phyloP scores from a whole-genome alignment of 768 basidiomycete genomes.

The Lactifluus echinatus region DNA sequence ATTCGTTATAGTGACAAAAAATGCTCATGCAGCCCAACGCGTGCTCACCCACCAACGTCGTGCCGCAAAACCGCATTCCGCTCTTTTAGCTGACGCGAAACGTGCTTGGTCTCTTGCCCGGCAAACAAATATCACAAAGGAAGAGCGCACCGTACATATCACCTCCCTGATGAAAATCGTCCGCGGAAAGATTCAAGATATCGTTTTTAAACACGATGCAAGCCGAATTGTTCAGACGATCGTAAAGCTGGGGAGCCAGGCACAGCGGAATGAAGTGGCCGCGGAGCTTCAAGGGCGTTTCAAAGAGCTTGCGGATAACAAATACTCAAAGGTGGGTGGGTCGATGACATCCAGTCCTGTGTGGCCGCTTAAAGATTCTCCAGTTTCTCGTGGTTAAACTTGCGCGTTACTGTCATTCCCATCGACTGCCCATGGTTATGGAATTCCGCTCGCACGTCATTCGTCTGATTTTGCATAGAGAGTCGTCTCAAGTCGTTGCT shows the following conservation, averaged over 20 bases:
- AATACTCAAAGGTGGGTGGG: conserved; percentile 76
- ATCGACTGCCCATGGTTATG: conserved; percentile 64
- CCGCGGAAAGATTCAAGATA: conserved; percentile 74
- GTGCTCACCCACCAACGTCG: conserved; percentile 57
- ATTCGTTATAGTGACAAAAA: conserved; percentile 41
- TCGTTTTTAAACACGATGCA: conserved; percentile 88
- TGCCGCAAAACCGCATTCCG: conserved; percentile 70
- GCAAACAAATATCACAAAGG: conserved; percentile 57
- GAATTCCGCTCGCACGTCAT: conserved; percentile 75
- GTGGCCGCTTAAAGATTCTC: not conserved
- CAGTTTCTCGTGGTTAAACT: conserved; percentile 80
- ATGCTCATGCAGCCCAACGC: conserved; percentile 67
- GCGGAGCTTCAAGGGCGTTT: conserved; percentile 76
- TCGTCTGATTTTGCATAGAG: conserved; percentile 72
- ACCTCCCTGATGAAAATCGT: conserved; percentile 66
- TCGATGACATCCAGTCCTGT: not conserved
- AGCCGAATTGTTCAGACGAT: conserved; percentile 77
- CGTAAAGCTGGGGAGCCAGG: conserved; percentile 71
- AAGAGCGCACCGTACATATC: conserved; percentile 70
- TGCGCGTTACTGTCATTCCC: conserved; percentile 62
- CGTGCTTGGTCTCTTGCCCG: conserved; percentile 68
- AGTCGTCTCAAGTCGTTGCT: conserved; percentile 75
- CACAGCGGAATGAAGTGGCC: conserved; percentile 73
- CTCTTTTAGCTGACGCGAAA: conserved; percentile 63
- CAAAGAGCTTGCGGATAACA: conserved; percentile 69